These are phyloP conservation scores for Globisporangium apiculatum DNA, from an alignment of 352 stramenopile species.

Conservation along the genomic window DNA sequence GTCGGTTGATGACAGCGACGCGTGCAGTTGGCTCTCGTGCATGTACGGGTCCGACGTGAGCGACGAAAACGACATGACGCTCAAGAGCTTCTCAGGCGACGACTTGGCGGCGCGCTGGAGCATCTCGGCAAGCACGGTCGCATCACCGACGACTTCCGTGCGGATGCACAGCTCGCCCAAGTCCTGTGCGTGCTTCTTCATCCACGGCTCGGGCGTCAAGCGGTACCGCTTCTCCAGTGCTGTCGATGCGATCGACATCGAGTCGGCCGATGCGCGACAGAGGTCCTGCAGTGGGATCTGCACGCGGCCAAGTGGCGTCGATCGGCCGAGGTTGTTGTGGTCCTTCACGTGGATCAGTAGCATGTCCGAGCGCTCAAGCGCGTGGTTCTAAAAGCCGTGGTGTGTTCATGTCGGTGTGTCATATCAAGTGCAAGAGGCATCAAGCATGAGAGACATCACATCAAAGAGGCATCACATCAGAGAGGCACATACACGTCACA, in stretches of 20 bases:
- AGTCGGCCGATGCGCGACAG: constrained; percentile 42
- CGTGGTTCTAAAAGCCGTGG: constrained; percentile 26
- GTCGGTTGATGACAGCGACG: not conserved
- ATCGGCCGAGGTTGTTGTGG: constrained; percentile 58
- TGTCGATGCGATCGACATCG: constrained; percentile 44
- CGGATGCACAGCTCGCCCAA: constrained; percentile 61
- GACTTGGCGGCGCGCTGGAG: constrained; percentile 27
- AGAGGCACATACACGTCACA: not conserved
- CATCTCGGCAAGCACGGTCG: constrained; percentile 46
- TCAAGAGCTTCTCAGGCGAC: constrained; percentile 39
- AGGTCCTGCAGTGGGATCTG: constrained; percentile 57
- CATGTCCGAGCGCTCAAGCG: constrained; percentile 30
- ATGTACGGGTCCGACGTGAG: constrained; percentile 38
- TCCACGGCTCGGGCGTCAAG: constrained; percentile 58
- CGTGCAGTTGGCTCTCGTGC: constrained; percentile 15
- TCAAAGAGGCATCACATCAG: not conserved
- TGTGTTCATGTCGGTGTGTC: too few relatives aligned
- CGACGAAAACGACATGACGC: constrained; percentile 47
- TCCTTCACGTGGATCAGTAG: constrained; percentile 71
- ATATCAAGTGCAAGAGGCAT: not conserved
- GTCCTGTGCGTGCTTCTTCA: constrained; percentile 49
- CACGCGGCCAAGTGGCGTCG: constrained; percentile 56
- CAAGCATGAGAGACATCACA: not conserved
- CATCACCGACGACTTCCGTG: constrained; percentile 55
- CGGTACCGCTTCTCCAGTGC: constrained; percentile 48